A percentile compares a stretch with the other conserved stretches of the same genome.
Conservation (phyloP, 2,329 filamentous ascomycete genomes). For the Eurotiales sp. region DNA sequence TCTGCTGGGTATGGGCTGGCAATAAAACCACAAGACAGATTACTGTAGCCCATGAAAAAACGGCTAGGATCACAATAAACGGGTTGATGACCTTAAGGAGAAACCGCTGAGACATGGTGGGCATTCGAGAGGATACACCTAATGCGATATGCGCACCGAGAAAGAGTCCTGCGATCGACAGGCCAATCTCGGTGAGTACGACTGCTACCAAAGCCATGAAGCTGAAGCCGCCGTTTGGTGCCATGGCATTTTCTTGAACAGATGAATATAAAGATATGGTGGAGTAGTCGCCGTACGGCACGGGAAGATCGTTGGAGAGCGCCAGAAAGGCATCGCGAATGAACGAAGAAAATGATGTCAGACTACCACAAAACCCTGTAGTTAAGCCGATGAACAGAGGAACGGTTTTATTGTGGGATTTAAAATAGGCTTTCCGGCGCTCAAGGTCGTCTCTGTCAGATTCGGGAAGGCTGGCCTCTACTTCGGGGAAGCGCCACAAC, state of each 20-base stretch:
- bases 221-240: conserved; percentile 69
- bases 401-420: conserved; percentile 69
- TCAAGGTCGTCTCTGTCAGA: not conserved
- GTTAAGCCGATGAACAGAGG: conserved; percentile 83
- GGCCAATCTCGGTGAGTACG: conserved; percentile 63
- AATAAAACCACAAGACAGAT: conserved; percentile 69
- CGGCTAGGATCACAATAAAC: conserved; percentile 53
- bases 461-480: conserved; percentile 49
- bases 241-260: no score
- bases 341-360: conserved; percentile 86
- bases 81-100: conserved; percentile 38
- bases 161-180: conserved; percentile 68
- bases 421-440: conserved; percentile 43
- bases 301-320: conserved; percentile 68
- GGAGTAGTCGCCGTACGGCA: conserved; percentile 30
- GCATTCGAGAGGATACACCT: conserved; percentile 55
- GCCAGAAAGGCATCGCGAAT: conserved; percentile 79
- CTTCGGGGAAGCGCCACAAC: conserved; percentile 59
- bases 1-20: conserved; percentile 60
- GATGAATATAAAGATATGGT: conserved; percentile 34
- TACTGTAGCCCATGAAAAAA: conserved; percentile 71
- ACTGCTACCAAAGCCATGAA: conserved; percentile 78
- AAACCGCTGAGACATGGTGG: conserved; percentile 26
- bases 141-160: conserved; percentile 72
- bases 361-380: conserved; percentile 83